Evolutionary conservation across 352 stramenopile species (phyloP).

Genomic region (Globisporangium perplexum): DNA sequence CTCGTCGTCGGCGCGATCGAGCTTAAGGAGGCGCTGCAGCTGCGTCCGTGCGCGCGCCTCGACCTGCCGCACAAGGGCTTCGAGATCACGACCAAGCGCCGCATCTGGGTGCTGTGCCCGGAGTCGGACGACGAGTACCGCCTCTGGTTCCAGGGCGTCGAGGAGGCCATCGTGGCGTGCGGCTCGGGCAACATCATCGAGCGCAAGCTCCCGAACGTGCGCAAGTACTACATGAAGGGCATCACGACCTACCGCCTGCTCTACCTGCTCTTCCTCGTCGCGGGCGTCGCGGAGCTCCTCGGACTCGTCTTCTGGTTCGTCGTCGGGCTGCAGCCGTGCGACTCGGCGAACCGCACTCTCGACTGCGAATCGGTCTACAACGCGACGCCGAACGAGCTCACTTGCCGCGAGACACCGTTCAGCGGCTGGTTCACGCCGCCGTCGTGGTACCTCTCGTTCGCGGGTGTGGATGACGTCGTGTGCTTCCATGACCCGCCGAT

Average conservation of each 20-base stretch:
- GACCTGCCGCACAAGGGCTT: conserved; percentile 81
- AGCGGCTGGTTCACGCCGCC: conserved; percentile 64
- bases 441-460: conserved; percentile 70
- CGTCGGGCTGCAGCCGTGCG: conserved; percentile 69
- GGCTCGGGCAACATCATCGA: conserved; percentile 84
- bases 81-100: conserved; percentile 73
- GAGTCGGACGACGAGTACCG: conserved; percentile 81
- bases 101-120: conserved; percentile 82
- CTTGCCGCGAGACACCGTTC: conserved; percentile 41
- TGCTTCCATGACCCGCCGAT: conserved; percentile 78
- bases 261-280: conserved; percentile 75
- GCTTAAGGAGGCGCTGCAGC: conserved; percentile 81
- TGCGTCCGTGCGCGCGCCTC: conserved; percentile 67
- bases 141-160: conserved; percentile 81
- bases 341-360: conserved; percentile 37
- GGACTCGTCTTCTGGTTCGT: conserved; percentile 79
- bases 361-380: conserved; percentile 54
- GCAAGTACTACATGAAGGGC: conserved; percentile 88
- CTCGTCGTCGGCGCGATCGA: conserved; percentile 77
- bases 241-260: conserved; percentile 68
- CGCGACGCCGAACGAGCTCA: conserved; percentile 56
- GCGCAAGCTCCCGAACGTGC: conserved; percentile 81
- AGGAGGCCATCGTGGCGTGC: conserved; percentile 63
- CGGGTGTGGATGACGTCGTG: conserved; percentile 62
- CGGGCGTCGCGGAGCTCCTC: conserved; percentile 63